These are phyloP conservation scores for Berberis vulgaris DNA, from an alignment of 164 flowering plant species.

Conservation along the genomic window DNA sequence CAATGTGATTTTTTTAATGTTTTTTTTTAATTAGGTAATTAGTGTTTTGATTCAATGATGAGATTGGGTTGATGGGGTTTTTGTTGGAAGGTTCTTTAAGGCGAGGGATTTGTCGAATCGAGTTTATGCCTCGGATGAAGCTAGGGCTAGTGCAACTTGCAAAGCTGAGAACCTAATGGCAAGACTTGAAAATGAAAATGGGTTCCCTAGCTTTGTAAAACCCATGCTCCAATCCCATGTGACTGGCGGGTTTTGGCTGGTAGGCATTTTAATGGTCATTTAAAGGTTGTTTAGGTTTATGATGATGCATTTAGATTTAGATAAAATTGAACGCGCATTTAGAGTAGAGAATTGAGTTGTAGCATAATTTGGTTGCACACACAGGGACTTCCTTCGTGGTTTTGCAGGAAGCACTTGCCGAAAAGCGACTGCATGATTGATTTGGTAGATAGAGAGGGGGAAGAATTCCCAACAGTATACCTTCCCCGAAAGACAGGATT, in stretches of 20 bases:
- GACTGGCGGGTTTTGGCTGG: constrained; percentile 72
- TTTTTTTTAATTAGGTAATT: no score
- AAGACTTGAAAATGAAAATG: constrained; percentile 25
- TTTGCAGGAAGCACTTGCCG: constrained; percentile 22
- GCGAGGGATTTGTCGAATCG: constrained; percentile 26
- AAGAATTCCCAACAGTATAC: constrained; percentile 9
- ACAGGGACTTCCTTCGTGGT: constrained; percentile 21
- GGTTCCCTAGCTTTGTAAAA: constrained; percentile 52
- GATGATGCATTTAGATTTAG: no score
- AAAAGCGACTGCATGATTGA: constrained; percentile 14
- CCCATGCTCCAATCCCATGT: constrained; percentile 73
- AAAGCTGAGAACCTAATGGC: constrained; percentile 34
- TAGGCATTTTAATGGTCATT: constrained; percentile 6
- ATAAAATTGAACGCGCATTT: background rate
- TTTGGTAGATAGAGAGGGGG: constrained; percentile 28
- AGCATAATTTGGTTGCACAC: background rate
- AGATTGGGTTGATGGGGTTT: background rate
- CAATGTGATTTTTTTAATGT: no score
- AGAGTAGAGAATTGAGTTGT: background rate
- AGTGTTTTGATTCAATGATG: no score
- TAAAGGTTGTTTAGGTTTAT: no score
- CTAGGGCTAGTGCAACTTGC: constrained; percentile 29
- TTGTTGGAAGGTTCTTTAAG: background rate
- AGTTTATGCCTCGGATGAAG: constrained; percentile 37
- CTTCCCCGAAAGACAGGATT: constrained; percentile 15